A percentile compares a stretch with the other conserved stretches of the same genome.
These are phyloP conservation scores for Lentinula detonsa DNA, from an alignment of 768 basidiomycete genomes.

Conservation along the genomic window DNA sequence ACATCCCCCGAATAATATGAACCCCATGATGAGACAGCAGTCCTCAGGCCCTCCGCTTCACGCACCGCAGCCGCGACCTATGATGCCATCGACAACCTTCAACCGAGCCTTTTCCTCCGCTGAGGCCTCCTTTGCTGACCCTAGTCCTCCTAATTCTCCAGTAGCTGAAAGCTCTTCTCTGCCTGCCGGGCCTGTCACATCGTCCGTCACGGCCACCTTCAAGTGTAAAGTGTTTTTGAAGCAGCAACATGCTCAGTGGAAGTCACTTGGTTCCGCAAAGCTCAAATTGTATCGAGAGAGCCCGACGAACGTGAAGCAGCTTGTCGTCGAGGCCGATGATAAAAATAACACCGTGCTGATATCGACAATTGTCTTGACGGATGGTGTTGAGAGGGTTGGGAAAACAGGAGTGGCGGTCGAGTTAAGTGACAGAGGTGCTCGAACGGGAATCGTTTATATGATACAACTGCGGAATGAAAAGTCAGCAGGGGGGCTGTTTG, in stretches of 20 bases:
- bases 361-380: slow-evolving; percentile 91
- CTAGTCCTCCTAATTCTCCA: slow-evolving; percentile 85
- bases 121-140: slow-evolving; percentile 52
- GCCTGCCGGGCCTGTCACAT: slow-evolving; percentile 62
- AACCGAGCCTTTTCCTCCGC: slow-evolving; percentile 46
- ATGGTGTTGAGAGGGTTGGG: slow-evolving; percentile 97
- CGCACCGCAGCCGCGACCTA: slow-evolving; percentile 40
- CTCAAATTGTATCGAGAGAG: slow-evolving; percentile 82
- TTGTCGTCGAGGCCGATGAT: slow-evolving; percentile 86
- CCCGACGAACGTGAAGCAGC: slow-evolving; percentile 89
- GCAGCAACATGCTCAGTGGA: slow-evolving; percentile 97
- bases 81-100: slow-evolving; percentile 60
- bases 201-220: slow-evolving; percentile 82
- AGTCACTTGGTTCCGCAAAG: slow-evolving; percentile 82
- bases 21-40: slow-evolving; percentile 4
- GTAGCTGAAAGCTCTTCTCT: slow-evolving; percentile 44
- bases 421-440: slow-evolving; percentile 82
- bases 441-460: slow-evolving; percentile 97
- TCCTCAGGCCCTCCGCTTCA: slow-evolving; percentile 16
- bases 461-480: slow-evolving; percentile 90
- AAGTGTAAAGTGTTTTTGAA: slow-evolving; percentile 98
- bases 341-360: slow-evolving; percentile 76
- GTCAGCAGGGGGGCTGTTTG: slow-evolving; percentile 79
- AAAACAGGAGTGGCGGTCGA: slow-evolving; percentile 98
- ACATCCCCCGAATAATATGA: slow-evolving; percentile 22